A percentile compares a stretch with the other conserved stretches of the same genome.
phyloP scores from a whole-genome alignment of 129 eudicot genomes.

The Silybum marianum region DNA sequence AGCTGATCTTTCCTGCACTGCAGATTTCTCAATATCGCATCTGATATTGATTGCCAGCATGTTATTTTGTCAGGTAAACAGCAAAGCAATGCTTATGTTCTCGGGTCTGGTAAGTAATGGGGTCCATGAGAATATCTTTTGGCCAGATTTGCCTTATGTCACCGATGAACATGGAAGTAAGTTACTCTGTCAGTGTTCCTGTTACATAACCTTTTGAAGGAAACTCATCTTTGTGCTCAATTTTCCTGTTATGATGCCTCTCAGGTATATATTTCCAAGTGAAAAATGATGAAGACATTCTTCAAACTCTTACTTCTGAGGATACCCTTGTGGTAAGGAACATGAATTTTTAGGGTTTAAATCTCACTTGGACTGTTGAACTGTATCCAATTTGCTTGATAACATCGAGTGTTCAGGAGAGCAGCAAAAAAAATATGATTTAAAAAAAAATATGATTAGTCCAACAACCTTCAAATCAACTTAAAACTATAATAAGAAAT shows the following conservation, averaged over 20 bases:
- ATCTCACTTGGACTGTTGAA: neutral
- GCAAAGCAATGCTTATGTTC: slow-evolving; percentile 91
- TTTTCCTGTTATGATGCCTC: slow-evolving; percentile 28
- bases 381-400: slow-evolving; percentile 18
- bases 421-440: no score
- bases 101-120: slow-evolving; percentile 69
- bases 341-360: neutral
- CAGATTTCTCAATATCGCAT: slow-evolving; percentile 1
- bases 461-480: neutral
- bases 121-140: slow-evolving; percentile 79
- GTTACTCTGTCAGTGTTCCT: slow-evolving; percentile 21
- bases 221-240: slow-evolving; percentile 10
- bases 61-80: slow-evolving; percentile 68
- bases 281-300: slow-evolving; percentile 88
- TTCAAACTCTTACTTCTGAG: slow-evolving; percentile 68
- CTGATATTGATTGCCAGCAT: slow-evolving; percentile 26
- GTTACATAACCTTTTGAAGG: neutral
- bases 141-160: slow-evolving; percentile 95
- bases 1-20: slow-evolving; percentile 1
- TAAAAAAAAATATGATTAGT: neutral
- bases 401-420: no score
- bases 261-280: slow-evolving; percentile 94
- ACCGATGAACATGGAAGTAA: slow-evolving; percentile 96
- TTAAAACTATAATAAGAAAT: neutral
- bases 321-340: slow-evolving; percentile 86